Evolutionary conservation across 768 basidiomycete species (phyloP), one percentile per base, ranked within the genome.

Genomic region (Rhizopogon roseolus): DNA sequence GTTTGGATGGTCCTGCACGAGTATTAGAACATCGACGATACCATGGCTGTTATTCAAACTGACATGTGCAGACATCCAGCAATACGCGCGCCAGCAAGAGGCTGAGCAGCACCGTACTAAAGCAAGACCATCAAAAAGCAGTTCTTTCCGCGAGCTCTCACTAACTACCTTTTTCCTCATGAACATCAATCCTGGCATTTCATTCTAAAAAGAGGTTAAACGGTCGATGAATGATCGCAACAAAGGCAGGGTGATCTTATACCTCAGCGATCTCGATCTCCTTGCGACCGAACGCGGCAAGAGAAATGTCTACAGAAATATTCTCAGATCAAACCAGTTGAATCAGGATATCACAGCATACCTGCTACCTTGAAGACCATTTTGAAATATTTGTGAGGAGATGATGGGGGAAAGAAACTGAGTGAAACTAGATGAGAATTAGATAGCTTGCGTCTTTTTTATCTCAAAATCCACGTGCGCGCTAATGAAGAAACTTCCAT

Each of bases 241-340:
- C 1, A 57, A 22, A 55, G 13, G 50, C 50, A 54, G 53, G 50
- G 54, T 49, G 59, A 56, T 60, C 40, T 41, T 70, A 62, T 72
- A 96, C 95, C 87, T 99, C 96, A 59, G 96, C 96, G 73, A 99
- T 90, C 78, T 96, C 88, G 65, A 99, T 92, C 79, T 99, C 96
- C 80, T 99, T 99, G 80, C 96, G 93, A 74, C 96, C 93, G 76
- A 98, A 99, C 56, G 96, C 96, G 69, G 97, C 97, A 69, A 99
- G 91, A 65, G 95, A 98, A 66, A 96, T 78, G 69, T 93, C 93
- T 92, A 42, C 9, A 50, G 52, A 40, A 39, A 14, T 32, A 34
- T 54, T 27, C 28, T 56, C n/a, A 57, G 54, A 50, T 52, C 32
- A 22, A 36, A 27, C 40, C 25, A 28, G 13, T 39, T 16, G 32